Percentiles rank a stretch among this genome's conserved stretches.
Conservation (phyloP, 306 rosid species). For the barrel medic (Medicago truncatula) region DNA sequence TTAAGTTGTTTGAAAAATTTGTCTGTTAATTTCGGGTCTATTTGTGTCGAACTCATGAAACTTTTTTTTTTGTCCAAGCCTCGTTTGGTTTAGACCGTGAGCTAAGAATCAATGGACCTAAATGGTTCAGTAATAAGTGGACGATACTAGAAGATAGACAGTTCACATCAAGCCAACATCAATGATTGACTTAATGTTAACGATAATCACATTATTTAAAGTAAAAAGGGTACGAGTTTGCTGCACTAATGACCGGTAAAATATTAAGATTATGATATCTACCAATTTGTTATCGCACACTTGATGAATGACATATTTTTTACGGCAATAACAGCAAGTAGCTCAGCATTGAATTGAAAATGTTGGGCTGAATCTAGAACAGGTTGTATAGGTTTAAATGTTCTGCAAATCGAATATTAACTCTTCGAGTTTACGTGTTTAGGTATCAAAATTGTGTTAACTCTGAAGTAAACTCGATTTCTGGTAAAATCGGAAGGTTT, state of each 20-base stretch:
- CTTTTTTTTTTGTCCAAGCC: too few species aligned
- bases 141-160: conserved; percentile 8
- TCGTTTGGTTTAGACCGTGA: conserved; percentile 22
- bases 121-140: not conserved
- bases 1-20: too few species aligned
- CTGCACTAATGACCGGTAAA: not conserved
- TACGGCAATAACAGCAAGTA: not conserved
- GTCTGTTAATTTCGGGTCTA: too few species aligned
- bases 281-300: not conserved
- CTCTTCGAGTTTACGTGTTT: too few species aligned
- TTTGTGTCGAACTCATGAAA: too few species aligned
- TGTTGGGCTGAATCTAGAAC: conserved; percentile 11
- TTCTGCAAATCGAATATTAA: too few species aligned
- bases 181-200: not conserved
- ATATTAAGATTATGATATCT: not conserved
- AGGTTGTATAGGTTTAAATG: not conserved
- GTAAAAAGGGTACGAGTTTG: not conserved
- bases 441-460: too few species aligned
- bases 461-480: too few species aligned
- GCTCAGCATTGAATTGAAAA: conserved; percentile 19
- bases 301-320: not conserved
- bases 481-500: too few species aligned
- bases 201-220: not conserved
- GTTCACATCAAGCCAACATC: conserved; percentile 16
- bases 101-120: conserved; percentile 25